Evolutionary conservation across 768 basidiomycete species (phyloP).

Genomic region (Leccinellum luteum): DNA sequence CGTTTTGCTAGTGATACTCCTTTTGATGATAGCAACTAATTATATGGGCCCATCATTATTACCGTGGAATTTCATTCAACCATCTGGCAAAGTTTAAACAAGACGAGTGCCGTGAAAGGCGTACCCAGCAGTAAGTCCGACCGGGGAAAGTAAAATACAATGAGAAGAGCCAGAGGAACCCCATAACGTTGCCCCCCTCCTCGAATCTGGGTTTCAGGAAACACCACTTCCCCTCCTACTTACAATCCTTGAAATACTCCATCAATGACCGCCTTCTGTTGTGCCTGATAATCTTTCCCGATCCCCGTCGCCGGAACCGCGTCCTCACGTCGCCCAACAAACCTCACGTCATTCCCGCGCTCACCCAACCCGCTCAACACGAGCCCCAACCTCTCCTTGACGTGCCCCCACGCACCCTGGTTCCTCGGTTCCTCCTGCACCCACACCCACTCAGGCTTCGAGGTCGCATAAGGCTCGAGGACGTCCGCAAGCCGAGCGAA

Average conservation of each 20-base stretch:
- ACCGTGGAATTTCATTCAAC: background rate
- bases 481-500: slow-evolving; percentile 50
- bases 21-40: background rate
- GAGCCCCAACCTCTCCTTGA: slow-evolving; percentile 50
- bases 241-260: slow-evolving; percentile 52
- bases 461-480: slow-evolving; percentile 45
- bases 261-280: slow-evolving; percentile 62
- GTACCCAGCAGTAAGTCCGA: background rate
- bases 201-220: too few relatives aligned
- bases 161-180: background rate
- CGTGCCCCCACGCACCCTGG: slow-evolving; percentile 78
- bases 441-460: slow-evolving; percentile 45
- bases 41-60: background rate
- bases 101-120: background rate
- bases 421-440: slow-evolving; percentile 89
- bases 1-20: background rate
- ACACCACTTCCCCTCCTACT: background rate
- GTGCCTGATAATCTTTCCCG: slow-evolving; percentile 60
- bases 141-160: background rate
- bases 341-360: slow-evolving; percentile 39
- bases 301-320: slow-evolving; percentile 78
- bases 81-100: background rate
- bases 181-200: background rate
- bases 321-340: slow-evolving; percentile 67
- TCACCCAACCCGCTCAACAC: slow-evolving; percentile 46